These are phyloP conservation scores for Gamarada debralockiae DNA, from an alignment of 495 filamentous ascomycete species.

Conservation along the genomic window DNA sequence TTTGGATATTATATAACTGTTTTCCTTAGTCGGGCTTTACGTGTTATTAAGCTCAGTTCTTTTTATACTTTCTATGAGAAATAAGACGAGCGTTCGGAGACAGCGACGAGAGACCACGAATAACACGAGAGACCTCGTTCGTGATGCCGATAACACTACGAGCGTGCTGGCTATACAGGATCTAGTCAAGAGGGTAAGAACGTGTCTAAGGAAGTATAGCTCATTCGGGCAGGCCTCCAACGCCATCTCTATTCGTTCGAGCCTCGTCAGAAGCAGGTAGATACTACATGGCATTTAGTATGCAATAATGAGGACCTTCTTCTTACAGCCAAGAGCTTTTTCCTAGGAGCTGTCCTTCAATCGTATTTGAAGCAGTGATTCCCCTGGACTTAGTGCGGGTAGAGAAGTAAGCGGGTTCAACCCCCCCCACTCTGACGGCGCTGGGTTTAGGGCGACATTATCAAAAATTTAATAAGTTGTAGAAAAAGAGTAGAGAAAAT, in stretches of 20 bases:
- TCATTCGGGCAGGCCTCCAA: not conserved
- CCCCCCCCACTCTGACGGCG: too few species aligned
- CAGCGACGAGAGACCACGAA: constrained; percentile 1
- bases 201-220: not conserved
- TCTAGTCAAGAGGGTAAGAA: not conserved
- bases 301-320: constrained; percentile 9
- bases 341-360: too few species aligned
- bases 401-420: too few species aligned
- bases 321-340: constrained; percentile 16
- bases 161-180: not conserved
- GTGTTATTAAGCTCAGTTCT: not conserved
- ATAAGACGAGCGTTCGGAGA: too few species aligned
- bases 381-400: too few species aligned
- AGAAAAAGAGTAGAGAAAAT: too few species aligned
- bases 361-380: too few species aligned
- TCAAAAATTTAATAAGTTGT: too few species aligned
- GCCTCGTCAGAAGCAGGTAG: constrained; percentile 1
- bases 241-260: not conserved
- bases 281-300: constrained; percentile 1
- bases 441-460: too few species aligned
- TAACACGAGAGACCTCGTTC: not conserved
- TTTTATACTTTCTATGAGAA: too few species aligned
- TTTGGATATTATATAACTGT: not conserved
- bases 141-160: not conserved
- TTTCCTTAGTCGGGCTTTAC: too few species aligned